A percentile compares a stretch with the other conserved stretches of the same genome.
Evolutionary conservation across 768 basidiomycete genomes (phyloP).

Genomic region (Megacollybia marginata): DNA sequence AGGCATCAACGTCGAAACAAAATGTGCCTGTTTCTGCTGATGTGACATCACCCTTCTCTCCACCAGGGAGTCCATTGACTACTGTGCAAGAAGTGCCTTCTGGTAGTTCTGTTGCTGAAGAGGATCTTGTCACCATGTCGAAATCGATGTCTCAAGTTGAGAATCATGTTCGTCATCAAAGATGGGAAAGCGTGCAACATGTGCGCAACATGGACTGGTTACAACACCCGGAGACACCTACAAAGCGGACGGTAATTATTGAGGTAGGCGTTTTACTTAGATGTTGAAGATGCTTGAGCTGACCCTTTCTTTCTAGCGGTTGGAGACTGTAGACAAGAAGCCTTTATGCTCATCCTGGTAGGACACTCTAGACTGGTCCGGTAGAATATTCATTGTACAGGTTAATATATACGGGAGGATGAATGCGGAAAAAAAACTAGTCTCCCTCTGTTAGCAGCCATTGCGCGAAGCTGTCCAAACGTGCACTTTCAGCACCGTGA

Average conservation of each 20-base stretch:
- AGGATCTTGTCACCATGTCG: constrained; percentile 67
- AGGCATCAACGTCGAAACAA: constrained; percentile 24
- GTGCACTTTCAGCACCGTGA: constrained; percentile 72
- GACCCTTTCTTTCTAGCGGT: constrained; percentile 36
- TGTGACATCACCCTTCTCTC: constrained; percentile 41
- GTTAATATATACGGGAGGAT: neutral
- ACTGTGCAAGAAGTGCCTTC: constrained; percentile 51
- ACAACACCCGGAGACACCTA: constrained; percentile 27
- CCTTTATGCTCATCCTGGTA: constrained; percentile 73
- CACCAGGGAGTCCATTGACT: constrained; percentile 52
- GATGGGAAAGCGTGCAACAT: constrained; percentile 22
- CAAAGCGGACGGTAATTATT: constrained; percentile 56
- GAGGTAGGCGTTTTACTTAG: constrained; percentile 43
- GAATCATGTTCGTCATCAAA: constrained; percentile 26
- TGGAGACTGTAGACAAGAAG: constrained; percentile 63
- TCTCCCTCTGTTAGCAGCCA: constrained; percentile 85
- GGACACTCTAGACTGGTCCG: neutral
- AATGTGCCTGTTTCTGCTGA: constrained; percentile 11
- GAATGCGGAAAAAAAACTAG: constrained; percentile 19
- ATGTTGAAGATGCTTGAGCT: neutral
- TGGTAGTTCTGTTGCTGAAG: constrained; percentile 51
- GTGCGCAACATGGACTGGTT: constrained; percentile 41
- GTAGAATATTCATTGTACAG: neutral
- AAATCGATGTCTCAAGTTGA: constrained; percentile 73
- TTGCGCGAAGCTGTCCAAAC: constrained; percentile 80